A percentile compares a stretch with the other conserved stretches of the same genome.
These are phyloP conservation scores for Macrophomina pseudophaseolina DNA, from an alignment of 2,329 filamentous ascomycete genomes.

Conservation along the genomic window DNA sequence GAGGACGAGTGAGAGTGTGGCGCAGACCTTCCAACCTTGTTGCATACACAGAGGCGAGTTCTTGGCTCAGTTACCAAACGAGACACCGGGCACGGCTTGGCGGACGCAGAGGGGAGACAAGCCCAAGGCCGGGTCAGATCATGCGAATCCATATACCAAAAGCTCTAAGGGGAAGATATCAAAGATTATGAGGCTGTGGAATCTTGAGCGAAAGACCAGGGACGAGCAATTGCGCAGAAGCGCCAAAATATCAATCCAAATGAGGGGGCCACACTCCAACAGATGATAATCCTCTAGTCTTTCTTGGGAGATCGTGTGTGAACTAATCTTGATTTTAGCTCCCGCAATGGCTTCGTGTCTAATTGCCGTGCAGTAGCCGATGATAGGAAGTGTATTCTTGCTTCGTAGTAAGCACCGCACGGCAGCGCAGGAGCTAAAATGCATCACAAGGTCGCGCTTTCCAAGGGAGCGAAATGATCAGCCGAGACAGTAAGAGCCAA, in stretches of 20 bases:
- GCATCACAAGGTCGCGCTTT: not conserved
- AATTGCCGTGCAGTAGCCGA: not conserved
- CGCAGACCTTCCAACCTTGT: not conserved
- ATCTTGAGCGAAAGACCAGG: not conserved
- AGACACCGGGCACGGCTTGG: constrained; percentile 8
- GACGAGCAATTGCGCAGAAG: not conserved
- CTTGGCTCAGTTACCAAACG: constrained; percentile 2
- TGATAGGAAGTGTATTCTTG: not conserved
- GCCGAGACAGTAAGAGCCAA: not conserved
- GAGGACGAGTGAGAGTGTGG: constrained; percentile 60
- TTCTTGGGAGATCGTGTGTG: not conserved
- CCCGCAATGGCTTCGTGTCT: not conserved
- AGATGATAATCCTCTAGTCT: not conserved
- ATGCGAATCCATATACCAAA: constrained; percentile 15
- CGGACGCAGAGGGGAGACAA: constrained; percentile 1
- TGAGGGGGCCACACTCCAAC: not conserved
- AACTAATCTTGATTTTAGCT: not conserved
- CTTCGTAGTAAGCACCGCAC: not conserved
- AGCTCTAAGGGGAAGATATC: not conserved
- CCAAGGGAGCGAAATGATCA: too few relatives aligned
- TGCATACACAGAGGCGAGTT: constrained; percentile 7
- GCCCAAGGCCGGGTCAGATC: constrained; percentile 8
- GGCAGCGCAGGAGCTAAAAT: not conserved
- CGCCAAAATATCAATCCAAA: constrained; percentile 6
- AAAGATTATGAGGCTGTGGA: not conserved